Evolutionary conservation across 768 basidiomycete species (phyloP), one percentile per base, ranked within the genome.

Genomic region (Termitomyces sp.): DNA sequence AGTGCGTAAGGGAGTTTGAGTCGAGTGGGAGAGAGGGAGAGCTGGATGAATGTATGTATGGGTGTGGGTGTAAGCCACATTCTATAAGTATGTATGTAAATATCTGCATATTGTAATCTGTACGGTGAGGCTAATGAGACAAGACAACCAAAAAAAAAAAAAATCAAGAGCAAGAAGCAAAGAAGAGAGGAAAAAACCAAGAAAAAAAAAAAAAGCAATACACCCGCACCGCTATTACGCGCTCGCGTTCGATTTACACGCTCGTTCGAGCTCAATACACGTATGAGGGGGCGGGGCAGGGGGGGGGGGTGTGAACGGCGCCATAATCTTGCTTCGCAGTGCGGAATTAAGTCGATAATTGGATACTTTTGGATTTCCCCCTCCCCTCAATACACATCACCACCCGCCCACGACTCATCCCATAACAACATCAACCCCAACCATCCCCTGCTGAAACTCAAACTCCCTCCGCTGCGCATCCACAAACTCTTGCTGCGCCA

Each of bases 401-500:
- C 25, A 6, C 42, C 6, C 11, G 17, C 23, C 35, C 29, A 29
- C 29, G n/a, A 0, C 45, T 53, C 41, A 57, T 9, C 49, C 41
- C 51, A 54, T 59, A 12, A 53, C 43, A 11, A 59, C 51, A 52
- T 57, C 60, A 0, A 29, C 50, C 1, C 47, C 44, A 2, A 45
- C 49, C 49, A 59, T 51, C 17, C 37, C 42, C 55, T 44, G 59
- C 43, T 61, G 60, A 1, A 58, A 47, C 54, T 63, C 62, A 34
- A 57, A 61, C 56, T 62, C 61, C 35, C 61, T 35, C 59, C 59
- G 35, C 57, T 63, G 63, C 51, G 60, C 60, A 47, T 66, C 63
- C 12, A 63, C 62, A 50, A 64, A 66, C 48, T 66, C 65, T 32
- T 59, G 57, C 46, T 66, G 65, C 8, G 60, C 62, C 51, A 62